phyloP scores from a whole-genome alignment of 441 rosid genomes.

The Populus hybrid region DNA sequence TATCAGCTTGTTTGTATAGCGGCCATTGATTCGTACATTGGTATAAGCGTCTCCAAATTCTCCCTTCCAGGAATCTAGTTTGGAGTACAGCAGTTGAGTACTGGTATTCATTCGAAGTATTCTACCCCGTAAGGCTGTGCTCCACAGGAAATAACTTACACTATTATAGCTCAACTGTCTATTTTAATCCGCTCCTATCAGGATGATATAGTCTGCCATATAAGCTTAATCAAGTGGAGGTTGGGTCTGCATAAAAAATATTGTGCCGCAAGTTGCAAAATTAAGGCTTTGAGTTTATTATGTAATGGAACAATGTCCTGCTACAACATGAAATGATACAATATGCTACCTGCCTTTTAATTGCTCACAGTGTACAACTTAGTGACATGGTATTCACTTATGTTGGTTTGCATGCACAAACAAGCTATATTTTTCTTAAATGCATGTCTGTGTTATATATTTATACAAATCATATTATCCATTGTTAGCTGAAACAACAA shows the following conservation, averaged over 20 bases:
- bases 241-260: not conserved
- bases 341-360: not conserved
- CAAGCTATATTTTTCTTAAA: not conserved
- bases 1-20: not conserved
- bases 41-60: not conserved
- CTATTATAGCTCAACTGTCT: not conserved
- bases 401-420: not conserved
- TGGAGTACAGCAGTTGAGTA: not conserved
- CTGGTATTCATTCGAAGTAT: not conserved
- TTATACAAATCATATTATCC: not conserved
- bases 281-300: not conserved
- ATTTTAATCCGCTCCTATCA: not conserved
- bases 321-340: not conserved
- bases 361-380: not conserved
- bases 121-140: not conserved
- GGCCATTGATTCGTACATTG: not conserved
- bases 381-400: not conserved
- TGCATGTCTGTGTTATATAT: not conserved
- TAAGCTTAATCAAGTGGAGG: not conserved
- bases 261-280: not conserved
- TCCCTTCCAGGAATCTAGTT: not conserved
- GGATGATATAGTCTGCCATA: not conserved
- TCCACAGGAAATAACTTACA: not conserved
- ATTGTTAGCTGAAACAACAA: not conserved
- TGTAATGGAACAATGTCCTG: not conserved